A percentile compares a stretch with the other conserved stretches of the same genome.
These are phyloP conservation scores for Rhizomucor pusillus DNA, from an alignment of 371 early-diverging fungal genomes.

Conservation along the genomic window DNA sequence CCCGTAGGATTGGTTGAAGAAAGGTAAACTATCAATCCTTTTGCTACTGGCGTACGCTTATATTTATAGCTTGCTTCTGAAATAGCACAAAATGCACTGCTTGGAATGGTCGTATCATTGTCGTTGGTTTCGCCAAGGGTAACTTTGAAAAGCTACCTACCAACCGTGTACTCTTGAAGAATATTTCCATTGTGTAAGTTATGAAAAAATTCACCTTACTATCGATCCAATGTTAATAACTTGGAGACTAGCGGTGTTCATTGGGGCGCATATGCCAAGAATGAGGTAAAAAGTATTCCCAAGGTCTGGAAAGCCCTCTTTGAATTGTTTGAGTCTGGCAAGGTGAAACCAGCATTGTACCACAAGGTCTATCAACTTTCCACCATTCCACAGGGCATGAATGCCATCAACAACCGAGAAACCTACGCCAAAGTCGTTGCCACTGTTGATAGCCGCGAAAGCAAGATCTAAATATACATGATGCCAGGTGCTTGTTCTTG, in stretches of 20 bases:
- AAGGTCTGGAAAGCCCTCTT: slow-evolving; percentile 76
- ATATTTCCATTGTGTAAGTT: slow-evolving; percentile 58
- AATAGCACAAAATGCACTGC: slow-evolving; percentile 70
- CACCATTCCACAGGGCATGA: slow-evolving; percentile 64
- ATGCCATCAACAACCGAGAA: slow-evolving; percentile 66
- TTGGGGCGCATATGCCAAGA: slow-evolving; percentile 77
- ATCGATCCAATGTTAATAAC: too few relatives aligned
- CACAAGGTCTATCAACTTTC: slow-evolving; percentile 67
- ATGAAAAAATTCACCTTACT: too few relatives aligned
- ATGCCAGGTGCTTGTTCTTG: too few relatives aligned
- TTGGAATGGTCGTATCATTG: slow-evolving; percentile 82
- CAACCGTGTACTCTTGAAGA: slow-evolving; percentile 83
- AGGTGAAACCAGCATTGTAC: slow-evolving; percentile 71
- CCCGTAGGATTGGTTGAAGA: slow-evolving; percentile 76
- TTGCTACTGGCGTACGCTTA: background rate
- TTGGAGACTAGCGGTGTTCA: slow-evolving; percentile 34
- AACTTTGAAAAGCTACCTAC: slow-evolving; percentile 78
- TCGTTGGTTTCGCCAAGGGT: slow-evolving; percentile 88
- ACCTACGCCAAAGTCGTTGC: slow-evolving; percentile 84
- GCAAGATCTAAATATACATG: slow-evolving; percentile 38
- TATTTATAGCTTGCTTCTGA: background rate
- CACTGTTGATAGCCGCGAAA: slow-evolving; percentile 31
- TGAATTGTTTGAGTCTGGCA: slow-evolving; percentile 58
- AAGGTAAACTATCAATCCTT: slow-evolving; percentile 28
- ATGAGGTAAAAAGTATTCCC: slow-evolving; percentile 63